Conservation (phyloP, 306 rosid species). For the Lablab purpureus region DNA sequence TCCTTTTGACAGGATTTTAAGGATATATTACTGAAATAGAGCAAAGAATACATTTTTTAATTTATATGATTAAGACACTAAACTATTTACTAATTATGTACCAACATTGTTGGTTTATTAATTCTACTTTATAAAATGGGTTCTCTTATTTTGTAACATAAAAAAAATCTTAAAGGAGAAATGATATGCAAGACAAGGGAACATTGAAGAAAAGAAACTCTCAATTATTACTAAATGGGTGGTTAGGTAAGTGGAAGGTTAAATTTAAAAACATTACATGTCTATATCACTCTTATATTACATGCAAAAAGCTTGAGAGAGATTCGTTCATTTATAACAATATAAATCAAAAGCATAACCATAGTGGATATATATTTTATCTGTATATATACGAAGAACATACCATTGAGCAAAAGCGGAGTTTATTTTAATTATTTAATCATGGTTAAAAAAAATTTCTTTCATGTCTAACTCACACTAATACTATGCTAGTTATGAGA, state of each 20-base stretch:
- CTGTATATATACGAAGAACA: background rate
- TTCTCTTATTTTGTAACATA: background rate
- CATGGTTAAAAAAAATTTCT: background rate
- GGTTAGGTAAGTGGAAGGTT: background rate
- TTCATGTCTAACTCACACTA: background rate
- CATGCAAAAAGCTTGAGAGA: background rate
- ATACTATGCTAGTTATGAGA: background rate
- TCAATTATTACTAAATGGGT: background rate
- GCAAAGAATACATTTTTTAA: too few relatives aligned
- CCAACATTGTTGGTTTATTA: background rate
- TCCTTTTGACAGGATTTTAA: too few relatives aligned
- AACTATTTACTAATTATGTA: too few relatives aligned
- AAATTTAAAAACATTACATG: conserved; percentile 8
- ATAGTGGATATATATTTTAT: background rate
- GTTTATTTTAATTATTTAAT: background rate
- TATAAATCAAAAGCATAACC: background rate
- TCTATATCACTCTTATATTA: background rate
- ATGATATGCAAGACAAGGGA: background rate
- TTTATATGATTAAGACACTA: too few relatives aligned
- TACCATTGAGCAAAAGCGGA: background rate
- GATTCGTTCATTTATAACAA: background rate
- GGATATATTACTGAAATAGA: too few relatives aligned
- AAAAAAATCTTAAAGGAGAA: background rate
- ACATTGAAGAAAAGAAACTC: background rate
- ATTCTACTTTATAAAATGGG: background rate